Base-by-base conservation (phyloP, 768 basidiomycete genomes). In the Lactarius quietus region DNA sequence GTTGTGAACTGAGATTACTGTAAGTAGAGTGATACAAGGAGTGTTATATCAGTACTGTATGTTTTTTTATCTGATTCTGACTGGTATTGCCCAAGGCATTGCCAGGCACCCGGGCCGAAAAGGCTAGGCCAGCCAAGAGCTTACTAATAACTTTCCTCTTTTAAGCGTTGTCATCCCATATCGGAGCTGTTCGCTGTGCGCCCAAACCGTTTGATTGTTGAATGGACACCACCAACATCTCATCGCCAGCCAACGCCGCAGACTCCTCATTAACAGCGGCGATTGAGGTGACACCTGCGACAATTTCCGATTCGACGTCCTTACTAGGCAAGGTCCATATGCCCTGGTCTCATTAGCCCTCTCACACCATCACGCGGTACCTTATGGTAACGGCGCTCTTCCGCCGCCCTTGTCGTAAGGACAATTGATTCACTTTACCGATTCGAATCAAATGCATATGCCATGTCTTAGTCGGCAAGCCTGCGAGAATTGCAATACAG, bases 401-500 rank as follows among this genome's bases (percentile, higher is more conserved):
- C 17, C 28, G 17, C 57, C 62, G 56, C 62, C 36, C 10, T 39
- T 52, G 36, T 58, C 57, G 38, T 38, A 29, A 29, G 15, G 26
- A n/a, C 45, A 63, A 36, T 26, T 28, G n/a, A 41, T 36, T 15
- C 39, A 20, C 28, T 10, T 59, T 31, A 52, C 39, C 17, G 31
- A 1, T 33, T 33, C 33, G 33, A 33, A 1, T 33, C 33, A 38
- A 57, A 15, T 20, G 17, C 39, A 28, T 26, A 38, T 45, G 29
- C 43, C 7, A 23, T 18, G 39, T 41, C 39, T 41, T 4, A 31
- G 29, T 33, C 59, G 31, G 36, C 23, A 41, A 20, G 33, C 28
- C n/a, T 28, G 58, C 39, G 52, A 59, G 56, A 64, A 62, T 54
- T 8, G 17, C n/a, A n/a, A 33, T 45, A 51, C 41, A n/a, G n/a